Base-by-base conservation (phyloP, 2,329 filamentous ascomycete species). In the Pyrenochaeta sp. region DNA sequence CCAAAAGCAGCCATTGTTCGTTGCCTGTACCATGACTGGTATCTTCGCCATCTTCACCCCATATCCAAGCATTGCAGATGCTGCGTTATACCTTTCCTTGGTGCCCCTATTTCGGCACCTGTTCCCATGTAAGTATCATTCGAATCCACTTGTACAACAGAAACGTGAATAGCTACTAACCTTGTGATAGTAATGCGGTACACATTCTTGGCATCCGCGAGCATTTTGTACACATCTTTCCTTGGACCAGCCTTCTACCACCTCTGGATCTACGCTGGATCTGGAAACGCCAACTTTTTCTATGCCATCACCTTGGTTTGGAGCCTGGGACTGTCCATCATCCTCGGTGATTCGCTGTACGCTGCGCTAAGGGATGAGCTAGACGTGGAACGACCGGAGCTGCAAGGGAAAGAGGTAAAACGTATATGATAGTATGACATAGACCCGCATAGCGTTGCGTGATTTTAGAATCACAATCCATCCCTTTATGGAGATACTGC, bases 301-400 rank as follows among this genome's bases (percentile, higher is more conserved):
- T 99, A 99, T 68, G 94, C 94, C 55, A 97, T 99, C 61, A 99
- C 94, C 0, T 76, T 99, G n/a, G 94, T 99, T 0, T 99, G 94
- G 94, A 96, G 90, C 66, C 72, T 99, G 17, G 94, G 90, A 0
- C 80, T 96, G 58, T 92, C 91, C 24, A 79, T 99, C 51, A 76
- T 99, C 20, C 82, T 97, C 6, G 90, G 89, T 8, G 94, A 99
- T 68, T 80, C 90, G 39, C 79, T 96, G 2, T 97, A 95, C 73
- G 91, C 94, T 0, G 85, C 92, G 5, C 76, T 99, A 49, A 79
- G 94, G 46, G 94, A 99, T 61, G 94, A 99, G 71, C 91, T 91
- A 86, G 94, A 99, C 71, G 82, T 90, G 4, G 90, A 96, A 65
- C 78, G 93, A 54, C 94, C 94, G 0, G 93, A 96, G 60, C 87